Base-by-base conservation (phyloP, 2,329 filamentous ascomycete genomes). In the Orbilia ellipsospora region DNA sequence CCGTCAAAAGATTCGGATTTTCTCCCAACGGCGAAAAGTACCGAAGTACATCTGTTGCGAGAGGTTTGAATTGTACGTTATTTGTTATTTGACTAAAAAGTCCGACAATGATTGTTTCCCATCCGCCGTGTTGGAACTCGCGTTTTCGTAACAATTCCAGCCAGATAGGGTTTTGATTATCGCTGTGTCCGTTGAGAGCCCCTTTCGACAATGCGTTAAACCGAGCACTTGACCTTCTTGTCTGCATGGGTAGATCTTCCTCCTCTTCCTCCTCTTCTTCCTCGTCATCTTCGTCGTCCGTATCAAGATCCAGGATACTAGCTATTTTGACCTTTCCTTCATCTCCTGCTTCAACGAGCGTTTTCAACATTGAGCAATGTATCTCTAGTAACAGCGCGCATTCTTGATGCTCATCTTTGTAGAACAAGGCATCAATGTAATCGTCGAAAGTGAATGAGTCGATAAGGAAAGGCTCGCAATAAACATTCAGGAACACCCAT, bases 401-500 rank as follows among this genome's bases (percentile, higher is more conserved):
- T 6, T 90, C 90, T 0, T 88, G 84, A 20, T 92, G 89, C 40
- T 90, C 87, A 0, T 89, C 93, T 0, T 91, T 87, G 70, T 94
- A 90, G 57, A 90, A 87, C 86, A 99, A 89, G 0, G 94, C 91
- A 81, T 98, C 91, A 3, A 97, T 86, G 80, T 94, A 98, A 82
- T 99, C 95, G 81, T 99, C 95, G 80, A 98, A 96, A 0, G 94
- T 98, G 81, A 99, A 99, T 0, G 94, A 98, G 82, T 99, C 95
- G 26, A 99, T 86, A 80, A 92, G 89, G 81, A 96, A 96, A 16
- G 97, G 90, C 80, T 97, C 93, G 80, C 93, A 96, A 81, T 97
- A 97, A n/a, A 99, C 94, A 80, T 97, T 99, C 40, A 99, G 86
- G 0, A 94, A 97, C 79, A 97, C 93, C 95, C 95, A 99, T 0